Conservation (phyloP, 495 filamentous ascomycete genomes). For the Durotheca rogersii region DNA sequence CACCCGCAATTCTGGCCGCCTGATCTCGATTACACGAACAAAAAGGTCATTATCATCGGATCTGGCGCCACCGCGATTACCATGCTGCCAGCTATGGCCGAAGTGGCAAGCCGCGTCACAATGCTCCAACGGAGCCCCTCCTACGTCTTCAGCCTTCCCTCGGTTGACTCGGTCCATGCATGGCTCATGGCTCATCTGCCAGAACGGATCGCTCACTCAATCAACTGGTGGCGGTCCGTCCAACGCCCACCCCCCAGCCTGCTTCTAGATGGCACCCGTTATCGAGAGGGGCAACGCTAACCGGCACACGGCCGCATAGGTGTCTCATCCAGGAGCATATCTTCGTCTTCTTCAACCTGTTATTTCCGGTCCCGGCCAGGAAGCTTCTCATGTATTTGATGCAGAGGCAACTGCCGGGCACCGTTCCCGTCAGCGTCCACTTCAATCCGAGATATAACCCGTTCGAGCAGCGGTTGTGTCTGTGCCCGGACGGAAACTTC, state of each 20-base stretch:
- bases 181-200: conserved; percentile 17
- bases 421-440: conserved; percentile 61
- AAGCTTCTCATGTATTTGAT: conserved; percentile 49
- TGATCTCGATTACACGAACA: conserved; percentile 50
- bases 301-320: neutral
- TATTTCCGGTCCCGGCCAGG: conserved; percentile 55
- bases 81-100: conserved; percentile 50
- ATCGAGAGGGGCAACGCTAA: no score
- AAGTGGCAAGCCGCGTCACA: conserved; percentile 52
- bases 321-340: conserved; percentile 30
- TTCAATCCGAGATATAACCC: conserved; percentile 71
- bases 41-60: conserved; percentile 57
- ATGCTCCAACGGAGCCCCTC: conserved; percentile 59
- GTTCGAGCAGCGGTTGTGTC: conserved; percentile 71
- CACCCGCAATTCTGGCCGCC: conserved; percentile 66
- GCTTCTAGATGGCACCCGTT: no score
- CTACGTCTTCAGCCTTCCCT: conserved; percentile 58
- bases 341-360: conserved; percentile 28
- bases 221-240: conserved; percentile 42
- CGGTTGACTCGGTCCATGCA: conserved; percentile 1
- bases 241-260: no score
- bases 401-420: conserved; percentile 54
- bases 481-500: conserved; percentile 72
- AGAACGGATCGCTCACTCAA: conserved; percentile 5
- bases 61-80: conserved; percentile 60